These are phyloP conservation scores for Podospora pseudopauciseta DNA, from an alignment of 495 filamentous ascomycete genomes.

Conservation along the genomic window DNA sequence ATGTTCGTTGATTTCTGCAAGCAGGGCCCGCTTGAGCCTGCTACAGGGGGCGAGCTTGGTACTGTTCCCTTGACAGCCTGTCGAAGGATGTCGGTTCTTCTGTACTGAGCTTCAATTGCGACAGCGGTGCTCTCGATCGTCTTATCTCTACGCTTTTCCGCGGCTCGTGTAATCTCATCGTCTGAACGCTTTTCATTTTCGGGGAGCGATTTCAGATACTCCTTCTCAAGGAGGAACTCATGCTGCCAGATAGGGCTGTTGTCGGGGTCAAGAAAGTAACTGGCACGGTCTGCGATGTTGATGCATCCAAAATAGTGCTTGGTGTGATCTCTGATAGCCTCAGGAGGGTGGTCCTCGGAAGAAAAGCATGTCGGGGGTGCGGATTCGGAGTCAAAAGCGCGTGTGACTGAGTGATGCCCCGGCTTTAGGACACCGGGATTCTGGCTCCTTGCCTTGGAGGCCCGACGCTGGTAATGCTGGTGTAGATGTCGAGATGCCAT, in stretches of 20 bases:
- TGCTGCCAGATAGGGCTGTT: conserved; percentile 21
- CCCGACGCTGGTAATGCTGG: neutral
- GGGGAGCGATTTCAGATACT: neutral
- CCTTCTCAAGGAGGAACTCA: conserved; percentile 12
- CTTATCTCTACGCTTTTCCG: conserved; percentile 11
- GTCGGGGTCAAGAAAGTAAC: conserved; percentile 17
- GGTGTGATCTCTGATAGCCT: conserved; percentile 28
- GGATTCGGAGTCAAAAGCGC: conserved; percentile 8
- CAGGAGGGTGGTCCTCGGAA: neutral
- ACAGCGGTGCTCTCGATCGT: conserved; percentile 22
- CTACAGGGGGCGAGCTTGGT: neutral
- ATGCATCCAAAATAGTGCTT: conserved; percentile 37
- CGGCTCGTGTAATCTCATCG: conserved; percentile 8
- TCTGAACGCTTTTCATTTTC: neutral
- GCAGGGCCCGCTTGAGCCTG: neutral
- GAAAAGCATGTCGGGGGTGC: conserved; percentile 13
- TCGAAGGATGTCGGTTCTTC: conserved; percentile 22
- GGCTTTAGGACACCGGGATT: neutral
- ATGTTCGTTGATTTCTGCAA: neutral
- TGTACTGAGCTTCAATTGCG: conserved; percentile 20
- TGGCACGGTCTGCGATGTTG: conserved; percentile 21
- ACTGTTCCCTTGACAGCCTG: conserved; percentile 16
- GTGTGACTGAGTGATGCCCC: neutral
- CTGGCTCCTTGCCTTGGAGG: neutral
- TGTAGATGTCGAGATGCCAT: neutral